Base-by-base conservation (phyloP, 2,329 filamentous ascomycete genomes). In the Nemania abortiva region DNA sequence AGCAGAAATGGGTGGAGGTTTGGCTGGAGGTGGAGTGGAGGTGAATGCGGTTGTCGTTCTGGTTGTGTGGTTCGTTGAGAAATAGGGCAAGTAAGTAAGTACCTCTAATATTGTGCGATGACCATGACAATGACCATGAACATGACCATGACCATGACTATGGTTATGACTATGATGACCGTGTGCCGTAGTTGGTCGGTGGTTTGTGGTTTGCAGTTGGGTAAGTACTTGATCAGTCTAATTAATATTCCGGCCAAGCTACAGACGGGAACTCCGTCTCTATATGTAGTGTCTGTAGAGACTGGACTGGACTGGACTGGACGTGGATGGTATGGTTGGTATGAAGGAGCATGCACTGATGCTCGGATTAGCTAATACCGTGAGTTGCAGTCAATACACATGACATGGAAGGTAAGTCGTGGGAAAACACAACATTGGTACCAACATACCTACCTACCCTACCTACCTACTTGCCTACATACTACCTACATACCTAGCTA, bases 171-270 rank as follows among this genome's bases (percentile, higher is more conserved):
- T 27, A 27, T 27, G 24, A 27, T 27, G 34, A 37, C 34, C 34
- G 6, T 47, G 42, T 20, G 42, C 42, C 42, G 42, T 10, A 47
- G 42, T 37, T 9, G 34, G 34, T 27, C 7, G 34, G 34, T 47
- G n/a, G 42, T 47, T 47, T 47, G 42, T 20, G 42, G 42, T 47
- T 47, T 47, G 42, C 18, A 7, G 42, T 47, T 47, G 42, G 42
- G 42, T 47, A 47, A 18, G 42, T 47, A 47, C 42, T 47, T 47
- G 18, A 47, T 47, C 42, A 47, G 18, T 47, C n/a, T 47, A 47
- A 6, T 20, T 18, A 18, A 11, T 45, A 42, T 18, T n/a, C 42
- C 42, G 18, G 18, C 42, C 42, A n/a, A 47, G 15, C 42, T 47
- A 20, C 42, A 47, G 13, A 45, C 15, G 18, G 13, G 18, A 15